phyloP scores from a whole-genome alignment of 345 rosid species.

The Cardamine chenopodiifolia region DNA sequence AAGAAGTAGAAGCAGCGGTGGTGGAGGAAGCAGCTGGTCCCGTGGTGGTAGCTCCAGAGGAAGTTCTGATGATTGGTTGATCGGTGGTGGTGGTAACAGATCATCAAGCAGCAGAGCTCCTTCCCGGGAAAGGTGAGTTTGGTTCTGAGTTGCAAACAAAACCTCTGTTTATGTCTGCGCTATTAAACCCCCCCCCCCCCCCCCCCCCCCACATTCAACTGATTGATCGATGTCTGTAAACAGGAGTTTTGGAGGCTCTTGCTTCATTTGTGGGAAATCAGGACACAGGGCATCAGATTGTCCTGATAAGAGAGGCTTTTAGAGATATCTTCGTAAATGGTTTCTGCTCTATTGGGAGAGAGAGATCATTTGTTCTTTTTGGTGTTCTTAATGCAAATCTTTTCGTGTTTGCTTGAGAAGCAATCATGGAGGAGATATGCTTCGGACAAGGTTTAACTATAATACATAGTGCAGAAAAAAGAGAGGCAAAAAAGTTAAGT shows the following conservation, averaged over 20 bases:
- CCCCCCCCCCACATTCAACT: not conserved
- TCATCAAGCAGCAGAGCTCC: slow-evolving; percentile 58
- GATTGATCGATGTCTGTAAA: not conserved
- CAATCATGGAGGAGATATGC: slow-evolving; percentile 27
- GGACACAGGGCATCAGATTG: slow-evolving; percentile 95
- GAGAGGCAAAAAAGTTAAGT: slow-evolving; percentile 12
- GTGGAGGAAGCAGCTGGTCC: slow-evolving; percentile 58
- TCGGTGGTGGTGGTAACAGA: slow-evolving; percentile 55
- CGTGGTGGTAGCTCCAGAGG: slow-evolving; percentile 48
- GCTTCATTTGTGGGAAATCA: slow-evolving; percentile 74
- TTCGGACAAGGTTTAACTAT: slow-evolving; percentile 17
- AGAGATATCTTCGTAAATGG: slow-evolving; percentile 4
- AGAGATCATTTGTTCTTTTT: slow-evolving; percentile 34
- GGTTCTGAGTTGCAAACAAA: not conserved
- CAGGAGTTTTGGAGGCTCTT: slow-evolving; percentile 82
- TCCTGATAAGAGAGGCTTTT: slow-evolving; percentile 58
- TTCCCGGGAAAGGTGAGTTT: slow-evolving; percentile 60
- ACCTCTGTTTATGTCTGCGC: not conserved
- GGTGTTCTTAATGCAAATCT: slow-evolving; percentile 27
- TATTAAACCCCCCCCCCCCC: no score
- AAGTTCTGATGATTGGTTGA: slow-evolving; percentile 74
- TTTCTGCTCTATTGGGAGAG: slow-evolving; percentile 23
- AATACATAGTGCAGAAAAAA: slow-evolving; percentile 24
- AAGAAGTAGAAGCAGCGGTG: slow-evolving; percentile 58
- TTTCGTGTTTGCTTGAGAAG: slow-evolving; percentile 27